Evolutionary conservation across 495 filamentous ascomycete genomes (phyloP).

Genomic region (Cenococcum geophilum): DNA sequence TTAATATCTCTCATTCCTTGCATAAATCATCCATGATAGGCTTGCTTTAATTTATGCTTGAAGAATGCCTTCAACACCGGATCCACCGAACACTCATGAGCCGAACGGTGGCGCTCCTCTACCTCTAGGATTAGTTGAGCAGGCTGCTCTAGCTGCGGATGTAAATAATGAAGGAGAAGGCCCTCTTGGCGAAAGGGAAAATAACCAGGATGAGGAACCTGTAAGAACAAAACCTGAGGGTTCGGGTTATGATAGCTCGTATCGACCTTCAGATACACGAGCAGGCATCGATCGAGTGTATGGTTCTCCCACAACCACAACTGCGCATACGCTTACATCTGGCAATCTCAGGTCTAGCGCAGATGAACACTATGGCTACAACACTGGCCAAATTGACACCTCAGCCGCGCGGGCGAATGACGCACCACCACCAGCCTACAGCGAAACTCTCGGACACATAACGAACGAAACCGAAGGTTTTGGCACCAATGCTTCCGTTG

Average conservation of each 20-base stretch:
- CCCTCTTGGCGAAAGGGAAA: neutral
- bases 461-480: constrained; percentile 48
- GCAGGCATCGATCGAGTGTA: neutral
- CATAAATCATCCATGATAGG: no score
- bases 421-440: constrained; percentile 47
- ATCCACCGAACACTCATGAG: neutral
- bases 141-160: constrained; percentile 9
- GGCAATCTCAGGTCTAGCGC: neutral
- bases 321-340: neutral
- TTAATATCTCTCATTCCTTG: no score
- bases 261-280: constrained; percentile 15
- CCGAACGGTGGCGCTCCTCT: constrained; percentile 9
- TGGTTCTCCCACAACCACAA: neutral
- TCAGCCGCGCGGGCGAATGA: constrained; percentile 4
- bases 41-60: neutral
- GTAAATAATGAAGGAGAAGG: neutral
- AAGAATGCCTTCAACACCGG: constrained; percentile 13
- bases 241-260: constrained; percentile 22
- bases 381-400: constrained; percentile 8
- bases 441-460: constrained; percentile 45
- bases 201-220: neutral
- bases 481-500: constrained; percentile 48
- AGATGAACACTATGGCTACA: constrained; percentile 6
- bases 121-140: constrained; percentile 3
- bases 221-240: constrained; percentile 20